phyloP scores from a whole-genome alignment of 257 asterid genomes.

The Henckelia pumila region DNA sequence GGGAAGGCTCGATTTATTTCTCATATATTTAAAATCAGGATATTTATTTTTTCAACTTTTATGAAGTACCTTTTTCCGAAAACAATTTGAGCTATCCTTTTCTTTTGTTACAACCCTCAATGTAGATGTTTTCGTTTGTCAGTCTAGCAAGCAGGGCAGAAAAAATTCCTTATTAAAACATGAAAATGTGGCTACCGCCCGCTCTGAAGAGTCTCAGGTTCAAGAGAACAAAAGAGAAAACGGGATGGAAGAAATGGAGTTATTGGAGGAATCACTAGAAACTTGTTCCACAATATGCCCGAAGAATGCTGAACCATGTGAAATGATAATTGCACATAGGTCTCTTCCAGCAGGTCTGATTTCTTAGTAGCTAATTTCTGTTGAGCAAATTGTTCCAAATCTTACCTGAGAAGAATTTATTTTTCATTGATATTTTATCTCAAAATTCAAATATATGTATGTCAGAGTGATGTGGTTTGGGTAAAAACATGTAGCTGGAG shows the following conservation, averaged over 20 bases:
- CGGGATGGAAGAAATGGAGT: constrained; percentile 25
- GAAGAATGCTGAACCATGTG: constrained; percentile 25
- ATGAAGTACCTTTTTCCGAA: constrained; percentile 7
- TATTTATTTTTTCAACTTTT: neutral
- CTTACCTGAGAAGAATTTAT: constrained; percentile 37
- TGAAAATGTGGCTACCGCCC: constrained; percentile 42
- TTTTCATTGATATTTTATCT: constrained; percentile 19
- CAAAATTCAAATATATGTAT: neutral
- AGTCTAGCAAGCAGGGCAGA: constrained; percentile 41
- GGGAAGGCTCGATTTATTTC: neutral
- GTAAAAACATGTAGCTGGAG: too few species aligned
- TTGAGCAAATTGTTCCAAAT: constrained; percentile 23
- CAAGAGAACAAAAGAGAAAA: constrained; percentile 33
- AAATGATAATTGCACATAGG: constrained; percentile 21
- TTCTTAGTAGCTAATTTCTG: constrained; percentile 28
- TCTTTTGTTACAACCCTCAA: neutral
- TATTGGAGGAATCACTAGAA: constrained; percentile 36
- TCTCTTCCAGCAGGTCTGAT: constrained; percentile 31
- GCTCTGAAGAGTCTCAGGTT: constrained; percentile 33
- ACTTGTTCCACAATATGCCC: constrained; percentile 21
- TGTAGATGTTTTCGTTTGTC: constrained; percentile 22
- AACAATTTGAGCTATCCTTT: neutral
- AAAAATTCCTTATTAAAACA: constrained; percentile 38
- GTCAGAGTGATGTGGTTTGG: too few species aligned
- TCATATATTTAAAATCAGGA: neutral